These are phyloP conservation scores for Podospora pseudoanserina DNA, from an alignment of 495 filamentous ascomycete species.

Conservation along the genomic window DNA sequence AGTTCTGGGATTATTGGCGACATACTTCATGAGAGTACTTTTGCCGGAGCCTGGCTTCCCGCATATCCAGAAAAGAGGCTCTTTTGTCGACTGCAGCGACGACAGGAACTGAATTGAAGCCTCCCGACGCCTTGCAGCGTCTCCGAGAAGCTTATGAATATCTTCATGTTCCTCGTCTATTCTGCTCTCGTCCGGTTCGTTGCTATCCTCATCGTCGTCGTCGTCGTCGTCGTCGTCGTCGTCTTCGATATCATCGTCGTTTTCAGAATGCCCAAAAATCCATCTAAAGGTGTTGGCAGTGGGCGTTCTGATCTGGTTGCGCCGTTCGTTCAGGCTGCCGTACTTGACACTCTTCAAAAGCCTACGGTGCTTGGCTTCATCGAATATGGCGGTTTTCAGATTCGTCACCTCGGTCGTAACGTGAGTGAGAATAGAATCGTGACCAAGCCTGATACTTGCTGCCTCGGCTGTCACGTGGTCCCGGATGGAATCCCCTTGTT, in stretches of 20 bases:
- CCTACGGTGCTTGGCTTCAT: neutral
- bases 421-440: neutral
- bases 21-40: constrained; percentile 19
- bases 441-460: no score
- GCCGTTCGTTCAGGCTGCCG: constrained; percentile 11
- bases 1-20: no score
- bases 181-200: neutral
- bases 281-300: neutral
- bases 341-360: constrained; percentile 15
- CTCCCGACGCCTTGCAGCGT: neutral
- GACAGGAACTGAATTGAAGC: neutral
- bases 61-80: constrained; percentile 10
- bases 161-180: neutral
- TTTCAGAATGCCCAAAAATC: neutral
- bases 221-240: neutral
- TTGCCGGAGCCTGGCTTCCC: constrained; percentile 21
- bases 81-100: constrained; percentile 2
- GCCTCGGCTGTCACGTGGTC: no score
- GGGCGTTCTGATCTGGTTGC: neutral
- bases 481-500: neutral
- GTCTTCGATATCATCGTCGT: neutral
- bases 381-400: neutral
- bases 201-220: neutral
- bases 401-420: neutral
- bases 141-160: no score